phyloP scores from a whole-genome alignment of 2,329 filamentous ascomycete species.

The Cladosporium cucumerinum region DNA sequence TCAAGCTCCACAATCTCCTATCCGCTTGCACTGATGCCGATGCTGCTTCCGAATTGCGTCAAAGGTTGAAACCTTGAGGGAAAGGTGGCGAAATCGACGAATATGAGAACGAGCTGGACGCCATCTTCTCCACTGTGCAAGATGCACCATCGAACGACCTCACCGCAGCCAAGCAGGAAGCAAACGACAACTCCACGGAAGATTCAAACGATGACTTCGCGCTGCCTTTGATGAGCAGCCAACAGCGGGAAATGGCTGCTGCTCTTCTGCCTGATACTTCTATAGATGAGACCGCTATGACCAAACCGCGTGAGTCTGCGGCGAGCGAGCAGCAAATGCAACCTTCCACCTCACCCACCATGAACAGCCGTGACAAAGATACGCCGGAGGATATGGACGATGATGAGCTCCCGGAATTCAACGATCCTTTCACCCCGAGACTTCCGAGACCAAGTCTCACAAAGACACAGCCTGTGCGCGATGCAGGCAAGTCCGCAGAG shows the following conservation, averaged over 20 bases:
- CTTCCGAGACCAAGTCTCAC: not conserved
- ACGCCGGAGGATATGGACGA: not conserved
- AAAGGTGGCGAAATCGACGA: not conserved
- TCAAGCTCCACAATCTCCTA: not conserved
- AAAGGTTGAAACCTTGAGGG: not conserved
- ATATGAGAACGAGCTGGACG: not conserved
- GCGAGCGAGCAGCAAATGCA: not conserved
- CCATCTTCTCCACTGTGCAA: not conserved
- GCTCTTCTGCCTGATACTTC: not conserved
- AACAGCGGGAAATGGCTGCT: not conserved
- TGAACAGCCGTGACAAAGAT: not conserved
- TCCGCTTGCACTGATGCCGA: not conserved
- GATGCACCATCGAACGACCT: not conserved
- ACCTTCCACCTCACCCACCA: not conserved
- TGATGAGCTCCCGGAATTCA: not conserved
- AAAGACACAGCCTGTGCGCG: not conserved
- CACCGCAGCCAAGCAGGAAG: not conserved
- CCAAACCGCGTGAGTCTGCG: not conserved
- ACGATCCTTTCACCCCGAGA: not conserved
- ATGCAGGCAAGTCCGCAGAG: not conserved
- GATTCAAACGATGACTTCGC: not conserved
- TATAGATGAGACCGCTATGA: not conserved
- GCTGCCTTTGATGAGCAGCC: not conserved
- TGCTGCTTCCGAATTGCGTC: not conserved
- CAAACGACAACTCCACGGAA: not conserved